These are phyloP conservation scores for Xylariaceae sp. DNA, from an alignment of 2,329 filamentous ascomycete genomes.

Conservation along the genomic window DNA sequence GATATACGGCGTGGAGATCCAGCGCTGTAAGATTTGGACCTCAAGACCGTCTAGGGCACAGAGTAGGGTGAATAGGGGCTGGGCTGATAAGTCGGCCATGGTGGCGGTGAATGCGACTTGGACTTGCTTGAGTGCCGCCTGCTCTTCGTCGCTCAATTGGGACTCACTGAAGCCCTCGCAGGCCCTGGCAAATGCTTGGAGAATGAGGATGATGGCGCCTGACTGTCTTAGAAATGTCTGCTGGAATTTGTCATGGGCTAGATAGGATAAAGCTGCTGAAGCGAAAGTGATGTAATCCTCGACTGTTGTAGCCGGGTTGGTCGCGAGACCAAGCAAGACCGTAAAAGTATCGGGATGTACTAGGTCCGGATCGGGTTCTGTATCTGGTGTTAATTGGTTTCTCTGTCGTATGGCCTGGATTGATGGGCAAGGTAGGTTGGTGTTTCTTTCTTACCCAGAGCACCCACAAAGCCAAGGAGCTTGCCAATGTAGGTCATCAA, in stretches of 20 bases:
- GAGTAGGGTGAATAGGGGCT: constrained; percentile 40
- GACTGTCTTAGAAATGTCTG: constrained; percentile 39
- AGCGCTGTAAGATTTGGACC: constrained; percentile 40
- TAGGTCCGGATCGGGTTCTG: constrained; percentile 41
- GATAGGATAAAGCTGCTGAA: constrained; percentile 50
- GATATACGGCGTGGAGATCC: constrained; percentile 39
- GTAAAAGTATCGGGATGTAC: constrained; percentile 44
- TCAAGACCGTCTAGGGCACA: constrained; percentile 41
- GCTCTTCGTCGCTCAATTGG: constrained; percentile 44
- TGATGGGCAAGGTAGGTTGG: neutral
- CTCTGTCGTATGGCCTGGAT: neutral
- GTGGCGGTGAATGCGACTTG: constrained; percentile 46
- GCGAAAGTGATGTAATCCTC: constrained; percentile 50
- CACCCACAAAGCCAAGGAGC: constrained; percentile 48
- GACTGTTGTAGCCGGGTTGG: constrained; percentile 34
- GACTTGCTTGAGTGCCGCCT: constrained; percentile 43
- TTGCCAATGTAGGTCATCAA: constrained; percentile 52
- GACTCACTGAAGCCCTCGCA: constrained; percentile 38
- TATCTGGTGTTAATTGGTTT: constrained; percentile 14
- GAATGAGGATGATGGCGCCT: constrained; percentile 38
- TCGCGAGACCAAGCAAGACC: constrained; percentile 46
- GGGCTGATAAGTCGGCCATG: constrained; percentile 47
- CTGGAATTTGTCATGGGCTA: constrained; percentile 50
- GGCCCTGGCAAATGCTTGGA: constrained; percentile 44
- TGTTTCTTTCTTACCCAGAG: constrained; percentile 38